Conservation (phyloP, 2,329 filamentous ascomycete species). For the Fonsecaea pedrosoi region DNA sequence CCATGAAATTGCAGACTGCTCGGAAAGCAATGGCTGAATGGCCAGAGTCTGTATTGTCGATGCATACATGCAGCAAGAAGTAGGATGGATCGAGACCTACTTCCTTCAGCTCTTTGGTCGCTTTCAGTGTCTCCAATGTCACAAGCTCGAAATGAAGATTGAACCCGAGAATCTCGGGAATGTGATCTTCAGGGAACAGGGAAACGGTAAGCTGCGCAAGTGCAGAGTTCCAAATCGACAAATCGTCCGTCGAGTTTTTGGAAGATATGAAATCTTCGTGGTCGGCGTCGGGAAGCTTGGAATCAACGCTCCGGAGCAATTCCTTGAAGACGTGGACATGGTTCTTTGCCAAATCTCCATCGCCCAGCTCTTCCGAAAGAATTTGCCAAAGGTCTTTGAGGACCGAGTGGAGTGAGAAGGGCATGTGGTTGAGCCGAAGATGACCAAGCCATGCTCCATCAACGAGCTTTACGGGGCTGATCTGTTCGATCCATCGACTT, state of each 20-base stretch:
- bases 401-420: not conserved
- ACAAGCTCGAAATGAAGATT: slow-evolving; percentile 1
- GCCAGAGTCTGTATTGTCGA: not conserved
- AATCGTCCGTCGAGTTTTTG: not conserved
- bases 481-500: not conserved
- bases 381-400: not conserved
- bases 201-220: not conserved
- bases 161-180: not conserved
- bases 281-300: not conserved
- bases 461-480: not conserved
- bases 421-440: not conserved
- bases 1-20: not conserved
- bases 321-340: not conserved
- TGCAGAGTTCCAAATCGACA: not conserved
- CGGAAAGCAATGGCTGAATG: slow-evolving; percentile 1
- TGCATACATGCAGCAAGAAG: slow-evolving; percentile 1
- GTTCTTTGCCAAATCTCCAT: not conserved
- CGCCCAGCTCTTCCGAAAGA: not conserved
- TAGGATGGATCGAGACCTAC: not conserved
- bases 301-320: not conserved
- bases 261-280: not conserved
- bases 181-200: not conserved
- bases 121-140: not conserved
- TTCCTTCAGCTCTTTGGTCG: slow-evolving; percentile 1
- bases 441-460: not conserved